These are phyloP conservation scores for Rhizophora apiculata DNA, from an alignment of 345 rosid species.

Conservation along the genomic window DNA sequence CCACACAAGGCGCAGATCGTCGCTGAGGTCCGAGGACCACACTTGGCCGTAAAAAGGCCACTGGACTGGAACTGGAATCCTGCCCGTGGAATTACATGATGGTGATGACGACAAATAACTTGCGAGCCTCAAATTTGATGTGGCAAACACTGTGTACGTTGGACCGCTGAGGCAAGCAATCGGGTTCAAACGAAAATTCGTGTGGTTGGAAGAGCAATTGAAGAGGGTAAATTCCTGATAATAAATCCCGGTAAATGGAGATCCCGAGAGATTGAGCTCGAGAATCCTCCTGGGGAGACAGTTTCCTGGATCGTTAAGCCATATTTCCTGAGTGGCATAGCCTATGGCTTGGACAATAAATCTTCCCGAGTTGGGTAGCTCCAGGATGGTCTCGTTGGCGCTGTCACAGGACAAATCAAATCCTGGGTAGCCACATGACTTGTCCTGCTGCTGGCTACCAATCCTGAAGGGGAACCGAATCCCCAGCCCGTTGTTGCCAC, in stretches of 20 bases:
- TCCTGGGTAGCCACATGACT: constrained; percentile 51
- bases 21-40: constrained; percentile 40
- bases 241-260: constrained; percentile 50
- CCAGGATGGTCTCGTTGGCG: constrained; percentile 35
- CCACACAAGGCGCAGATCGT: constrained; percentile 44
- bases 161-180: constrained; percentile 54
- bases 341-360: constrained; percentile 51
- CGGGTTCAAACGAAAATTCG: constrained; percentile 36
- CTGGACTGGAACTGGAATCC: constrained; percentile 44
- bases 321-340: constrained; percentile 54
- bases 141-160: constrained; percentile 55
- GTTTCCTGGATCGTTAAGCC: constrained; percentile 56
- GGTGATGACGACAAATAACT: constrained; percentile 9
- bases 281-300: constrained; percentile 65
- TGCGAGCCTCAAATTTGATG: constrained; percentile 34
- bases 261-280: constrained; percentile 45
- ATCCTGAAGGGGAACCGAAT: constrained; percentile 64
- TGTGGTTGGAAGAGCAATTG: constrained; percentile 45
- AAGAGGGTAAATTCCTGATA: constrained; percentile 48
- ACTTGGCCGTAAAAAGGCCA: constrained; percentile 50
- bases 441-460: constrained; percentile 25
- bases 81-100: constrained; percentile 35
- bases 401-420: constrained; percentile 51
- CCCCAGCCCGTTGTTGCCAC: constrained; percentile 34
- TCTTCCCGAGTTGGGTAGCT: constrained; percentile 38